A percentile compares a stretch with the other conserved stretches of the same genome.
phyloP scores from a whole-genome alignment of 2,329 filamentous ascomycete genomes.

The Colletotrichum sp. region DNA sequence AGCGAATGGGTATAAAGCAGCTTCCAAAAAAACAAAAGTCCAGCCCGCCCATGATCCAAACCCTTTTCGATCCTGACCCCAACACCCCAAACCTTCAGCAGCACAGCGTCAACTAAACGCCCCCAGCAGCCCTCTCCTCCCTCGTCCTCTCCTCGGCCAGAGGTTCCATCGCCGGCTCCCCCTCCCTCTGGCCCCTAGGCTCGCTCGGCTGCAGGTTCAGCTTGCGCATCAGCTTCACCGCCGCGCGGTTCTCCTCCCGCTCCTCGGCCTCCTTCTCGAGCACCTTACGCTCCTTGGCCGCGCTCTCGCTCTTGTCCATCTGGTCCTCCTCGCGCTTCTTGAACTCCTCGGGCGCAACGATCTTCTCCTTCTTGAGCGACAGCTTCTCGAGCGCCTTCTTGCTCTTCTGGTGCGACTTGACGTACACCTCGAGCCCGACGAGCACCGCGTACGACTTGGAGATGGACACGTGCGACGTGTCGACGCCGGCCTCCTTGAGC shows the following conservation, averaged over 20 bases:
- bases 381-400: slow-evolving; percentile 59
- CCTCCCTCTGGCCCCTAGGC: slow-evolving; percentile 28
- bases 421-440: slow-evolving; percentile 81
- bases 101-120: not conserved
- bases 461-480: slow-evolving; percentile 80
- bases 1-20: not conserved
- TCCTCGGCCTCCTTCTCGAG: slow-evolving; percentile 42
- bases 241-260: slow-evolving; percentile 40
- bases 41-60: not conserved
- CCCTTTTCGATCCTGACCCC: not conserved
- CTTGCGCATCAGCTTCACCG: slow-evolving; percentile 43
- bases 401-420: slow-evolving; percentile 69
- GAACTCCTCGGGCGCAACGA: slow-evolving; percentile 66
- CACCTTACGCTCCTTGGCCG: slow-evolving; percentile 53
- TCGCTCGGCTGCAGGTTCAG: slow-evolving; percentile 37
- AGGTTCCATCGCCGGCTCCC: slow-evolving; percentile 1
- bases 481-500: slow-evolving; percentile 75
- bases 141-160: slow-evolving; percentile 10
- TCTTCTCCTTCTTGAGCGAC: slow-evolving; percentile 60
- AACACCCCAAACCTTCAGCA: not conserved
- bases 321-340: slow-evolving; percentile 62
- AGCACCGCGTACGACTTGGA: slow-evolving; percentile 84
- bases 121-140: not conserved
- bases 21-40: not conserved
- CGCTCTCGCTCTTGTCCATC: slow-evolving; percentile 66